phyloP scores from a whole-genome alignment of 2,329 filamentous ascomycete genomes.

The Aspergillus puulaauensis region DNA sequence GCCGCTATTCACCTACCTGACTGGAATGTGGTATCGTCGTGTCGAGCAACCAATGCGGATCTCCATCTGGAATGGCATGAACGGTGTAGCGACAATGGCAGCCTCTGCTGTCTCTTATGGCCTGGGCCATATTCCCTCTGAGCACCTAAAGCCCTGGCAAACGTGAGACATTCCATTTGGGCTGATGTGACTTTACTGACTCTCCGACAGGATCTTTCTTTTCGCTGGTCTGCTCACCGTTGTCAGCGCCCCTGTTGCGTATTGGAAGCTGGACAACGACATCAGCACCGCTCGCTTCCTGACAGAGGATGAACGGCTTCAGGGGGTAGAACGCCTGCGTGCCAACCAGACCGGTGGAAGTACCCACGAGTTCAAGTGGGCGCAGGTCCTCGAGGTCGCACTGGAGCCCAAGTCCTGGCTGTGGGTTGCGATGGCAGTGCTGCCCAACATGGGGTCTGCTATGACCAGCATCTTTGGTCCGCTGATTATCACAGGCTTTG shows the following conservation, averaged over 20 bases:
- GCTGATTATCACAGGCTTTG: constrained; percentile 61
- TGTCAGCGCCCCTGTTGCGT: constrained; percentile 57
- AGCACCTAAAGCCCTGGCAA: constrained; percentile 49
- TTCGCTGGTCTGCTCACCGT: constrained; percentile 63
- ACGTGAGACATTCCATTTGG: constrained; percentile 36
- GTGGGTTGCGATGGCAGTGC: constrained; percentile 60
- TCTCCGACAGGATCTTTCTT: constrained; percentile 52
- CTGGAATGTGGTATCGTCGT: constrained; percentile 48
- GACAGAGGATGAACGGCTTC: constrained; percentile 44
- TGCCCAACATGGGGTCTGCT: constrained; percentile 62
- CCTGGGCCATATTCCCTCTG: constrained; percentile 53
- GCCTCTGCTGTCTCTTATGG: constrained; percentile 58
- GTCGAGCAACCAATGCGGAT: constrained; percentile 64
- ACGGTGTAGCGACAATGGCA: constrained; percentile 57
- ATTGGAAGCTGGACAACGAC: constrained; percentile 59
- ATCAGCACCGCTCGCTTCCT: constrained; percentile 53
- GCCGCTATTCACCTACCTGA: constrained; percentile 46
- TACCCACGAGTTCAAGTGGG: constrained; percentile 46
- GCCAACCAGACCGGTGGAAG: constrained; percentile 51
- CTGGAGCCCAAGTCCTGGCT: constrained; percentile 55
- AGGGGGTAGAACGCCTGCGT: constrained; percentile 51
- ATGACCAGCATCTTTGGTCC: constrained; percentile 67
- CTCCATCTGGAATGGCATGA: constrained; percentile 65
- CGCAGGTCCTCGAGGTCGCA: constrained; percentile 43
- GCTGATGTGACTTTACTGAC: too few relatives aligned